These are phyloP conservation scores for Neonectria punicea DNA, from an alignment of 2,329 filamentous ascomycete species.

Conservation along the genomic window DNA sequence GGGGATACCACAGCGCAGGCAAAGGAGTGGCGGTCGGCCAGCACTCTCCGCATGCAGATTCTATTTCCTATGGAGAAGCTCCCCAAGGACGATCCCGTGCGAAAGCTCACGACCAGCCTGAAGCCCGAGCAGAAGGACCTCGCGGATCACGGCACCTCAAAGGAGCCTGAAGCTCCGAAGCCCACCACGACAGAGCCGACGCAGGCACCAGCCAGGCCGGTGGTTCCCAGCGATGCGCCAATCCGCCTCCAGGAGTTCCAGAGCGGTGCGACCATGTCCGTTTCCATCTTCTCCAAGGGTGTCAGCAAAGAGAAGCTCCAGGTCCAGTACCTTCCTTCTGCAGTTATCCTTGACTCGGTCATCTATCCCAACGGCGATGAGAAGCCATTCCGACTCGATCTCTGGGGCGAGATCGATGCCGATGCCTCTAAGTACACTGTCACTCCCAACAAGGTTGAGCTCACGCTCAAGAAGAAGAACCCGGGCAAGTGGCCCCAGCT, in stretches of 20 bases:
- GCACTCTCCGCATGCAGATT: slow-evolving; percentile 59
- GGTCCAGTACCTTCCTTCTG: slow-evolving; percentile 47
- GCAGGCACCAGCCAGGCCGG: slow-evolving; percentile 26
- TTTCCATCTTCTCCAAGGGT: slow-evolving; percentile 57
- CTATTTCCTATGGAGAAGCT: slow-evolving; percentile 57
- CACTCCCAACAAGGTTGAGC: slow-evolving; percentile 82
- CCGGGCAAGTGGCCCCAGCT: slow-evolving; percentile 73
- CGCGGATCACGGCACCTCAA: slow-evolving; percentile 23
- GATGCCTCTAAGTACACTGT: slow-evolving; percentile 70
- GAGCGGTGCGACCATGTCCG: slow-evolving; percentile 47
- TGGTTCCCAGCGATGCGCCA: slow-evolving; percentile 36
- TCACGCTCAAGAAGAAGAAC: slow-evolving; percentile 74
- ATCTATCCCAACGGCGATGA: slow-evolving; percentile 61
- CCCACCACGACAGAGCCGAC: slow-evolving; percentile 1
- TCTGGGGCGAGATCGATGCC: slow-evolving; percentile 73
- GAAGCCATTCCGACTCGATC: slow-evolving; percentile 70
- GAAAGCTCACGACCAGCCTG: slow-evolving; percentile 55
- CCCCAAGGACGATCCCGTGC: slow-evolving; percentile 55
- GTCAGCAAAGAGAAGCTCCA: slow-evolving; percentile 53
- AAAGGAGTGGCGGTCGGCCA: slow-evolving; percentile 53
- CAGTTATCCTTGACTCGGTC: slow-evolving; percentile 44
- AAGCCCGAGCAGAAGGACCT: slow-evolving; percentile 37
- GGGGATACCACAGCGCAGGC: slow-evolving; percentile 22
- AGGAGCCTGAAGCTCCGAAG: slow-evolving; percentile 8
- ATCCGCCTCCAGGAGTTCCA: slow-evolving; percentile 51